These are phyloP conservation scores for Trichoderma breve DNA, from an alignment of 2,329 filamentous ascomycete genomes.

Conservation along the genomic window DNA sequence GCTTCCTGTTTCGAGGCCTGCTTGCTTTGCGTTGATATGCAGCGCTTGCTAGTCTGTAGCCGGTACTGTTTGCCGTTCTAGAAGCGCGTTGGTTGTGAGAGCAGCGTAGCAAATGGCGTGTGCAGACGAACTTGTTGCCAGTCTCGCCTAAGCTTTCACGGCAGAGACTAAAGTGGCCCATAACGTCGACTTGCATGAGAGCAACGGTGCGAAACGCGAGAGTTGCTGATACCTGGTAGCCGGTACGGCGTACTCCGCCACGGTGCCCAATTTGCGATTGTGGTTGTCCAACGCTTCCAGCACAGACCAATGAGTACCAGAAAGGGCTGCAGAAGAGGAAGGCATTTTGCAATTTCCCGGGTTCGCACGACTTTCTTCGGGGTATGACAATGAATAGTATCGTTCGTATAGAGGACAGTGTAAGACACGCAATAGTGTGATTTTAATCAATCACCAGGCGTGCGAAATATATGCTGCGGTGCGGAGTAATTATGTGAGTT, in stretches of 20 bases:
- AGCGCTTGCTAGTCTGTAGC: neutral
- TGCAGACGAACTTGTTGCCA: neutral
- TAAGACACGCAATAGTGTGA: neutral
- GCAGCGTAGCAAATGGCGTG: neutral
- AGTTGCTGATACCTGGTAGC: slow-evolving; percentile 13
- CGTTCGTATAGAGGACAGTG: neutral
- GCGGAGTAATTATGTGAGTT: neutral
- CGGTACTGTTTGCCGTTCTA: slow-evolving; percentile 5
- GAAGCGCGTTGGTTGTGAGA: neutral
- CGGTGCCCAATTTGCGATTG: neutral
- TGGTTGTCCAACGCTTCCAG: neutral
- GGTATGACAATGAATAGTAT: neutral
- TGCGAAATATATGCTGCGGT: neutral
- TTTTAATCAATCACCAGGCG: neutral
- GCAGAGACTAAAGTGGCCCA: neutral
- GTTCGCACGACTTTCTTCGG: neutral
- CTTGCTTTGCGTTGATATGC: neutral
- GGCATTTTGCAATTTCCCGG: neutral
- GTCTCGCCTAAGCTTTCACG: neutral
- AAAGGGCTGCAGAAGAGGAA: neutral
- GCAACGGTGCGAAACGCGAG: neutral
- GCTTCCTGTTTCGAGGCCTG: slow-evolving; percentile 14
- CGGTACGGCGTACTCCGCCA: slow-evolving; percentile 6
- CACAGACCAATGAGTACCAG: slow-evolving; percentile 2
- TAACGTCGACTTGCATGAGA: slow-evolving; percentile 2